Conservation (phyloP, 139 green algal species). For the Haematococcus lacustris region DNA sequence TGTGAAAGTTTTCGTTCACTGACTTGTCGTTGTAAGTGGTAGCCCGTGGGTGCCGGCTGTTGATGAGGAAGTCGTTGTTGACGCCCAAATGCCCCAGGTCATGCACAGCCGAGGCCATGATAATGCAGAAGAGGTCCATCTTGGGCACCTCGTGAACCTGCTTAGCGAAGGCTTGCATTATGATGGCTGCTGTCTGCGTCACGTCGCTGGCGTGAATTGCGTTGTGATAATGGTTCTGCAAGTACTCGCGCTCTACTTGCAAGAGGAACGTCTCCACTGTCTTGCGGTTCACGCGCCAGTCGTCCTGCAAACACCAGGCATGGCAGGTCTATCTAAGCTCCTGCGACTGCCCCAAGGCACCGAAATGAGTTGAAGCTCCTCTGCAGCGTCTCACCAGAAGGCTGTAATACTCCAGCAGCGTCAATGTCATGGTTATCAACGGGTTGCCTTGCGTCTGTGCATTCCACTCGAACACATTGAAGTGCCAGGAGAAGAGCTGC, state of each 20-base stretch:
- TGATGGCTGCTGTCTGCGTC: constrained; percentile 50
- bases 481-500: constrained; percentile 48
- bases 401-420: constrained; percentile 39
- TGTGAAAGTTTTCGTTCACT: constrained; percentile 59
- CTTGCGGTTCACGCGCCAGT: constrained; percentile 41
- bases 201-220: constrained; percentile 60
- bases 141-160: constrained; percentile 29
- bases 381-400: constrained; percentile 32
- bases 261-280: constrained; percentile 41
- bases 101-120: constrained; percentile 52
- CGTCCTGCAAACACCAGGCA: constrained; percentile 31
- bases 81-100: constrained; percentile 56
- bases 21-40: constrained; percentile 54
- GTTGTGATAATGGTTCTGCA: constrained; percentile 60
- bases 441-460: constrained; percentile 16
- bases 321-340: not conserved
- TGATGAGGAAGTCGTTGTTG: constrained; percentile 63
- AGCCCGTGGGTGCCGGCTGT: constrained; percentile 38
- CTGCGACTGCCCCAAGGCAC: not conserved
- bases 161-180: constrained; percentile 30
- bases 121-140: constrained; percentile 49
- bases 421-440: constrained; percentile 37
- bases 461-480: constrained; percentile 46
- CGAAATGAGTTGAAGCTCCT: not conserved
- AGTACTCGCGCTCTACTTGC: constrained; percentile 38